Base-by-base conservation (phyloP, 2,329 filamentous ascomycete species). In the Delphinella strobiligena region DNA sequence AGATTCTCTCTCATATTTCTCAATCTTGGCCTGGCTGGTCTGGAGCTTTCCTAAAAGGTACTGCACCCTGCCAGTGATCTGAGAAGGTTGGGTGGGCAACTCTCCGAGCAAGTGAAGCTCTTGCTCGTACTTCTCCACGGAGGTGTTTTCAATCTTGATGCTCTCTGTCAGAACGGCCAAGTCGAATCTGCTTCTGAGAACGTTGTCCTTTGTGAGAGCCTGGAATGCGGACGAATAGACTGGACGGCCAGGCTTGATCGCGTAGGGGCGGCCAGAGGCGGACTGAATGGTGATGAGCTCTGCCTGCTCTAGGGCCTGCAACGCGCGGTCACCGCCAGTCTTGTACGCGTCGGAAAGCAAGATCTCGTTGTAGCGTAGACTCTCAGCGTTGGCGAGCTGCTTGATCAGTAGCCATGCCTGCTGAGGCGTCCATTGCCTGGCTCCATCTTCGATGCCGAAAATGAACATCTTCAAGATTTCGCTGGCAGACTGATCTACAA, bases 401-500 rank as follows among this genome's bases (percentile, higher is more conserved):
- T 83, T 88, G 60, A 96, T 80, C 2, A 98, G 64, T 44, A 81
- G 73, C 91, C 91, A 96, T 0, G 86, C 89, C 64, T 96, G 91
- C 54, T 91, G 80, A 4, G 77, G 68, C 0, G 79, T 83, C 83
- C 86, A 96, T 39, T 74, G 73, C 19, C 73, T 72, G 31, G 69
- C 64, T 2, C 67, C 63, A 37, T 73, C 73, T 34, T 77, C 74
- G 17, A 62, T 56, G 32, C 68, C 53, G 3, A 93, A 67, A 19
- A 98, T 74, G 63, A 88, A 96, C 71, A 95, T 87, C 54, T 94
- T 93, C 45, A 94, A 66, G 35, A 96, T 88, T 54, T 96, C 91
- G 0, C 83, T 84, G 1, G 87, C 83, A 14, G 82, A 82, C 54
- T 94, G 86, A 40, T 85, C 79, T 39, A 94, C 82, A 46, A 98